Percentiles rank a stretch among this genome's conserved stretches.
These are phyloP conservation scores for Paracorniculantispora psalliotae DNA, from an alignment of 2,329 filamentous ascomycete genomes.

Conservation along the genomic window DNA sequence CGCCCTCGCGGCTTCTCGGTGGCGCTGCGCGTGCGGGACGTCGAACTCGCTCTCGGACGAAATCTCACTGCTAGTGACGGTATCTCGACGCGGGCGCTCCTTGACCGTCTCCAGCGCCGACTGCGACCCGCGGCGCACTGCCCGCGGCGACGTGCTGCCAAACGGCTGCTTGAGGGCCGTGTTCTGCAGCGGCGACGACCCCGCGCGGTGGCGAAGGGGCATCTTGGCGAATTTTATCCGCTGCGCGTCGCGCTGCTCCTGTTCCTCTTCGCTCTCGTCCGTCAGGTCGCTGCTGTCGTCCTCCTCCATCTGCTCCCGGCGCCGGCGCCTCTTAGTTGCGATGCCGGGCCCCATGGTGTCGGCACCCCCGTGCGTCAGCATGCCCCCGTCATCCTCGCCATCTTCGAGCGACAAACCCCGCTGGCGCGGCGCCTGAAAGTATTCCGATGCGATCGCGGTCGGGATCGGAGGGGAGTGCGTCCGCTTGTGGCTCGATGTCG, in stretches of 20 bases:
- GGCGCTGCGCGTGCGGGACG: slow-evolving; percentile 58
- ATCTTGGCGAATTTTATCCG: slow-evolving; percentile 96
- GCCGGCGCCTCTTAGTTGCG: slow-evolving; percentile 60
- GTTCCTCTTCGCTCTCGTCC: slow-evolving; percentile 78
- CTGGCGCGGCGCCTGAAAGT: slow-evolving; percentile 68
- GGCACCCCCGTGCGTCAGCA: slow-evolving; percentile 62
- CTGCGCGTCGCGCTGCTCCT: slow-evolving; percentile 70
- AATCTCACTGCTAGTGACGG: slow-evolving; percentile 76
- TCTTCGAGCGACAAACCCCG: slow-evolving; percentile 61
- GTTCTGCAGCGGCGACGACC: slow-evolving; percentile 77
- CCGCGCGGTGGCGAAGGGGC: slow-evolving; percentile 79
- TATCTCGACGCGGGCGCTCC: slow-evolving; percentile 65
- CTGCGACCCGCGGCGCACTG: slow-evolving; percentile 61
- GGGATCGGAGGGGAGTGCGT: slow-evolving; percentile 84
- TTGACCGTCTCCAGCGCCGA: slow-evolving; percentile 66
- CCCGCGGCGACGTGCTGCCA: slow-evolving; percentile 41
- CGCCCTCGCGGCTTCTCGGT: slow-evolving; percentile 56
- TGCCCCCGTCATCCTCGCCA: slow-evolving; percentile 66
- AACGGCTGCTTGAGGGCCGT: slow-evolving; percentile 55
- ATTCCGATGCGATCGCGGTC: slow-evolving; percentile 75
- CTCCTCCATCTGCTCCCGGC: slow-evolving; percentile 72
- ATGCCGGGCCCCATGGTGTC: slow-evolving; percentile 66
- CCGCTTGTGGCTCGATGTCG: slow-evolving; percentile 70
- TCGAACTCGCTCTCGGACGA: slow-evolving; percentile 79
- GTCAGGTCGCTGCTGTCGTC: slow-evolving; percentile 82